These are phyloP conservation scores for Coprinellus aureogranulatus DNA, from an alignment of 768 basidiomycete species.

Conservation along the genomic window DNA sequence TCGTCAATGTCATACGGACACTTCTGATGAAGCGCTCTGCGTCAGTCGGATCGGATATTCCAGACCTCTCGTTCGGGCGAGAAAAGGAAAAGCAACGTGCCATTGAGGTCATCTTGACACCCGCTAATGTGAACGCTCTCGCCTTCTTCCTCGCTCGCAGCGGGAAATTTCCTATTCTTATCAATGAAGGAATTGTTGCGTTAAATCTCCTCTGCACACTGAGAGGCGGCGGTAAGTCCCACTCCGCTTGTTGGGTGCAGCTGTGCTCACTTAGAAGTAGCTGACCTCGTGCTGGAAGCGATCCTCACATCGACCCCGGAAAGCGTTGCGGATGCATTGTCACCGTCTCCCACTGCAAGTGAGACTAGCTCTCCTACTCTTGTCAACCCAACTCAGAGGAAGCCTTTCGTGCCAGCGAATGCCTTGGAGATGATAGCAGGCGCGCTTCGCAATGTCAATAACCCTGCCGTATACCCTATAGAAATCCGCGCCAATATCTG, in stretches of 20 bases:
- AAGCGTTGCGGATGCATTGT: slow-evolving; percentile 32
- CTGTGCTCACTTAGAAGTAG: slow-evolving; percentile 31
- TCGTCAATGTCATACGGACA: slow-evolving; percentile 83
- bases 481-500: slow-evolving; percentile 80
- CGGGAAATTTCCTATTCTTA: slow-evolving; percentile 75
- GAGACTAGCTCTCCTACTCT: slow-evolving; percentile 39
- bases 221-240: slow-evolving; percentile 57
- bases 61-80: slow-evolving; percentile 23
- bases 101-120: slow-evolving; percentile 48
- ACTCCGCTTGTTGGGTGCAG: slow-evolving; percentile 1
- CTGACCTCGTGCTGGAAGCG: slow-evolving; percentile 58
- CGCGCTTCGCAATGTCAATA: slow-evolving; percentile 58
- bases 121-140: slow-evolving; percentile 60
- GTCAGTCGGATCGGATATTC: background rate
- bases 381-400: slow-evolving; percentile 1
- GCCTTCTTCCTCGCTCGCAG: slow-evolving; percentile 73
- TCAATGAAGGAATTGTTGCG: slow-evolving; percentile 88
- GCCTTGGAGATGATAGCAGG: slow-evolving; percentile 68
- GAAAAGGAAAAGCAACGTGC: slow-evolving; percentile 53
- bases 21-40: slow-evolving; percentile 57
- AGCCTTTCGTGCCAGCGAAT: slow-evolving; percentile 42
- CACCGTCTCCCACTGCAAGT: slow-evolving; percentile 39
- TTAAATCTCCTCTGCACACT: slow-evolving; percentile 73
- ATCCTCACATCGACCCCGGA: slow-evolving; percentile 44
- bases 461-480: slow-evolving; percentile 57